These are phyloP conservation scores for Daldinia caldariorum DNA, from an alignment of 495 filamentous ascomycete species.

Conservation along the genomic window DNA sequence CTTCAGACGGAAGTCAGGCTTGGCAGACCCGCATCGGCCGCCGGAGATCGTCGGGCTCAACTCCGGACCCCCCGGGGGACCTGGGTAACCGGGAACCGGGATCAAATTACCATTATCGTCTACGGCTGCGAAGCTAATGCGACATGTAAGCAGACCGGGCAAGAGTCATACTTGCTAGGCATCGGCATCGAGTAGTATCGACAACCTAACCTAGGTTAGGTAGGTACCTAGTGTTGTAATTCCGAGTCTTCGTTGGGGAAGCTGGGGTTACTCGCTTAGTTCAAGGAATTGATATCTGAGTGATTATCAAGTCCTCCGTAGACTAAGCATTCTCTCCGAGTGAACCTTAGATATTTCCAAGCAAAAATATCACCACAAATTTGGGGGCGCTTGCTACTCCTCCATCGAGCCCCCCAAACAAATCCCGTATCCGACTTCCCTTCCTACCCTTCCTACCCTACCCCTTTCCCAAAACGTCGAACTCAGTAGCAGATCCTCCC, in stretches of 20 bases:
- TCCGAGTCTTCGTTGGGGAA: too few species aligned
- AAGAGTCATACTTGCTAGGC: background rate
- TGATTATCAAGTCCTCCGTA: too few species aligned
- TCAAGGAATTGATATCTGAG: too few species aligned
- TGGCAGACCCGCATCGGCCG: slow-evolving; percentile 6
- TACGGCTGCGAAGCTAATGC: too few species aligned
- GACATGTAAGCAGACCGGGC: background rate
- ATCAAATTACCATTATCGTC: background rate
- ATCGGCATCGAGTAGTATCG: too few species aligned
- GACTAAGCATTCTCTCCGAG: too few species aligned
- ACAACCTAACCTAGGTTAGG: too few species aligned
- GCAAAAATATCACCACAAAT: too few species aligned
- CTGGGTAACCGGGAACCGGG: background rate
- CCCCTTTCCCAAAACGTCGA: background rate
- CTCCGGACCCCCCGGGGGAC: slow-evolving; percentile 12
- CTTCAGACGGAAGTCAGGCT: background rate
- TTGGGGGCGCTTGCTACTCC: background rate
- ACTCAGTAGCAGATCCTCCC: background rate
- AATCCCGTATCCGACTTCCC: background rate
- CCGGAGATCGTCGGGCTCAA: slow-evolving; percentile 39
- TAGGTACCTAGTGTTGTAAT: too few species aligned
- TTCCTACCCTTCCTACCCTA: slow-evolving; percentile 5
- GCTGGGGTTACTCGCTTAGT: too few species aligned
- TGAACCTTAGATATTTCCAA: too few species aligned
- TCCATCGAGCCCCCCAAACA: slow-evolving; percentile 26